Evolutionary conservation across 2,329 filamentous ascomycete species (phyloP), one percentile per base, ranked within the genome.

Genomic region (Colletotrichum orbiculare): DNA sequence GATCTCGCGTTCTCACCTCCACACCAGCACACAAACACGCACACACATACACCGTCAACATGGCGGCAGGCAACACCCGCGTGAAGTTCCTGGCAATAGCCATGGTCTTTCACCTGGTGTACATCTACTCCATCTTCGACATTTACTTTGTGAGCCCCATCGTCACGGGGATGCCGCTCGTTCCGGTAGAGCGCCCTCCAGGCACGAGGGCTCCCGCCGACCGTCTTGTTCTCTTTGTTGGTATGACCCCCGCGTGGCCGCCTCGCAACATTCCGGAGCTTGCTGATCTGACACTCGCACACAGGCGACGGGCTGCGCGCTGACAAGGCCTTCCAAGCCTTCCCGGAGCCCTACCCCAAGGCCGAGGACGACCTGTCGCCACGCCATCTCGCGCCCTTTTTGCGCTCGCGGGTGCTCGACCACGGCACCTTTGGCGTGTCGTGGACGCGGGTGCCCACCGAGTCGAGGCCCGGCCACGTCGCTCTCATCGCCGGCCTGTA

Each of bases 131-230:
- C 66, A 98, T 98, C 73, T 99, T 99, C 80, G 94, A 97, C 78
- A 96, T 98, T 69, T 98, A 99, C 80, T 99, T 99, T 75, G 94
- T 97, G 75, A 97, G 94, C 76, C 96, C 96, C 25, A 96, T 99
- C 71, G 96, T 98, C 59, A 92, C 91, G 82, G 96, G 96, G 74
- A 99, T 99, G 96, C 88, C 87, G 73, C 86, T 94, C 66, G 94
- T 93, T 78, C 81, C 83, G 49, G 83, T 96, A 42, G 87, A 94
- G 65, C 84, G 89, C 60, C 80, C 86, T 43, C 71, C 79, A 46
- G 79, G 81, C 55, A 77, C 78, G 54, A 88, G 90, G 76, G 87
- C 94, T 25, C 96, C 96, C 1, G 95, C 96, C 6, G 93, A 96
- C 77, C 89, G 96, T 68, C 85, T 99, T 63, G 91, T 99, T 53